Evolutionary conservation across 768 basidiomycete genomes (phyloP), one percentile per base, ranked within the genome.

Genomic region (Rhizopogon roseolus): DNA sequence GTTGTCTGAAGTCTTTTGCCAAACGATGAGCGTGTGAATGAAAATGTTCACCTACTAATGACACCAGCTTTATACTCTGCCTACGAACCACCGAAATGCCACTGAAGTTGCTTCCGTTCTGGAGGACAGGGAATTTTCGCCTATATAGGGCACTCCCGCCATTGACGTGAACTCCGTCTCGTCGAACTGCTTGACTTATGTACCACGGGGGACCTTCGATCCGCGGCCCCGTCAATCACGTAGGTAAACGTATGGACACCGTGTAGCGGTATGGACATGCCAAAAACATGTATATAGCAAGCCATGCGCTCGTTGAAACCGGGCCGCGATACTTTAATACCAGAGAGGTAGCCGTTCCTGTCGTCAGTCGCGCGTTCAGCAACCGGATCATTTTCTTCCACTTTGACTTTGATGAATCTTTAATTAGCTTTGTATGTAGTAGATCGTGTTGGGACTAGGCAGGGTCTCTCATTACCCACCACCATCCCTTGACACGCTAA

Each of bases 381-480:
- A 48, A 48, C 45, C 45, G 45, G 45, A 48, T 34, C 32, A 46
- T 34, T 5, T 22, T 48, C 29, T 46, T n/a, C 4, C 32, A 17
- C 44, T 17, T 5, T 19, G 17, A 14, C 29, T 44, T 55, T 50
- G 49, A 55, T 54, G 25, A 25, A 28, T 29, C 36, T 49, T 56
- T 62, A 59, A 57, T 66, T 59, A 54, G 52, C 43, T 22, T 2
- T 16, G 22, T 22, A 22, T 22, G 22, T 22, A 43, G 34, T 36
- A 13, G 4, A 46, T 13, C 11, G 22, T 22, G 22, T 3, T 22
- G 22, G 22, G 22, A 1, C 22, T n/a, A 22, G 22, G 22, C 22
- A 22, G 22, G 22, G 44, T 54, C 46, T 37, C 46, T 41, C 34
- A 25, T 16, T 34, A 37, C 16, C 38, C 13, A 16, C 25, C 7